These are phyloP conservation scores for Linum lewisii DNA, from an alignment of 345 rosid genomes.

Conservation along the genomic window DNA sequence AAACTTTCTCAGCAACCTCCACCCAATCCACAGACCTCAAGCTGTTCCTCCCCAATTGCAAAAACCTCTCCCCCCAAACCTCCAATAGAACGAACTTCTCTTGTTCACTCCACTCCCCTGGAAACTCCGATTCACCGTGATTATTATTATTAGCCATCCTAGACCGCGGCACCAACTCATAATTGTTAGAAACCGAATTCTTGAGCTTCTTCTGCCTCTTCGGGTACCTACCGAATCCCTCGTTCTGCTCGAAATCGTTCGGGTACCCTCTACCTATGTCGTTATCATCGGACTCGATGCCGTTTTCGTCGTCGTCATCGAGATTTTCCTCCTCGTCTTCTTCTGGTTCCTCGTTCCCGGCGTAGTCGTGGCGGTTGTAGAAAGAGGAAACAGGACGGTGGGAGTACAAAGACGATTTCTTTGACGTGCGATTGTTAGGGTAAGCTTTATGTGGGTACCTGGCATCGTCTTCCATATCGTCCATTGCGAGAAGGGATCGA, in stretches of 20 bases:
- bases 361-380: constrained; percentile 19
- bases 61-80: constrained; percentile 49
- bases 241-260: constrained; percentile 12
- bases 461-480: constrained; percentile 20
- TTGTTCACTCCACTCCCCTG: constrained; percentile 30
- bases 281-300: constrained; percentile 2
- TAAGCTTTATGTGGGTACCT: constrained; percentile 23
- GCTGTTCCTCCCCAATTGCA: constrained; percentile 43
- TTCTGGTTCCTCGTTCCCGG: constrained; percentile 14
- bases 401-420: constrained; percentile 16
- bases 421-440: constrained; percentile 19
- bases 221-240: constrained; percentile 26
- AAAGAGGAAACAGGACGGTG: constrained; percentile 11
- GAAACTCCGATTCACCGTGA: background rate
- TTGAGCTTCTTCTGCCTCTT: constrained; percentile 31
- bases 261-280: constrained; percentile 11
- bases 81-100: constrained; percentile 38
- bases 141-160: background rate
- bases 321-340: constrained; percentile 16
- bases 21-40: constrained; percentile 48
- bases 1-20: constrained; percentile 41
- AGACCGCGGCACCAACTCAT: constrained; percentile 20
- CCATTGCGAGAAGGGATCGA: constrained; percentile 8
- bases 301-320: constrained; percentile 7
- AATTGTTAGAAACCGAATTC: constrained; percentile 14